These are phyloP conservation scores for Nidula microcarpa DNA, from an alignment of 768 basidiomycete species.

Conservation along the genomic window DNA sequence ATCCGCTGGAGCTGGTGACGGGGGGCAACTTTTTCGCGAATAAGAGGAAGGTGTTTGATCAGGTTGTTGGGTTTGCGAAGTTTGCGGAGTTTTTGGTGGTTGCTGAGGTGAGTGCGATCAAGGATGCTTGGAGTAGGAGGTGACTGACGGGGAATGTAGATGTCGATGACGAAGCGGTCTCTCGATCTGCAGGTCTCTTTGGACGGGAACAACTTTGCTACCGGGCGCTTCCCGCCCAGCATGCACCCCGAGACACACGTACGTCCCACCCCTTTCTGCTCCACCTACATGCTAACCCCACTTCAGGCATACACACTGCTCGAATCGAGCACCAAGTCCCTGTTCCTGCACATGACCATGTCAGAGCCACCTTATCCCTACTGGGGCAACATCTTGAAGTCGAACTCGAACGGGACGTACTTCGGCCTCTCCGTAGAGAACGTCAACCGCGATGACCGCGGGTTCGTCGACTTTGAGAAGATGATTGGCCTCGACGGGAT, in stretches of 20 bases:
- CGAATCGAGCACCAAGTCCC: constrained; percentile 88
- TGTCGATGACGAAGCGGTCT: constrained; percentile 54
- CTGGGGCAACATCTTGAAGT: constrained; percentile 93
- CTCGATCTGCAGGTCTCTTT: constrained; percentile 90
- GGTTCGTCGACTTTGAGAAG: constrained; percentile 98
- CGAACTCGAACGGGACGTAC: constrained; percentile 98
- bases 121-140: not conserved
- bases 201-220: constrained; percentile 82
- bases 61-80: constrained; percentile 92
- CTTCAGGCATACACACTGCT: constrained; percentile 86
- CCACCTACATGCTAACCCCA: not conserved
- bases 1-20: constrained; percentile 75
- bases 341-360: constrained; percentile 97
- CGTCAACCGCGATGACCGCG: constrained; percentile 84
- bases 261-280: constrained; percentile 20
- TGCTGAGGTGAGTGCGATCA: constrained; percentile 65
- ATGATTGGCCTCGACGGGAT: constrained; percentile 95
- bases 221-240: constrained; percentile 85
- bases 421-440: constrained; percentile 83
- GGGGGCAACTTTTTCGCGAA: constrained; percentile 71
- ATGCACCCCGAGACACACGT: constrained; percentile 91
- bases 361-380: constrained; percentile 67
- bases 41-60: constrained; percentile 76
- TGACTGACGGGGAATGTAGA: not conserved
- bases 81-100: constrained; percentile 97